phyloP scores from a whole-genome alignment of 495 filamentous ascomycete species.

The Podospora didyma region DNA sequence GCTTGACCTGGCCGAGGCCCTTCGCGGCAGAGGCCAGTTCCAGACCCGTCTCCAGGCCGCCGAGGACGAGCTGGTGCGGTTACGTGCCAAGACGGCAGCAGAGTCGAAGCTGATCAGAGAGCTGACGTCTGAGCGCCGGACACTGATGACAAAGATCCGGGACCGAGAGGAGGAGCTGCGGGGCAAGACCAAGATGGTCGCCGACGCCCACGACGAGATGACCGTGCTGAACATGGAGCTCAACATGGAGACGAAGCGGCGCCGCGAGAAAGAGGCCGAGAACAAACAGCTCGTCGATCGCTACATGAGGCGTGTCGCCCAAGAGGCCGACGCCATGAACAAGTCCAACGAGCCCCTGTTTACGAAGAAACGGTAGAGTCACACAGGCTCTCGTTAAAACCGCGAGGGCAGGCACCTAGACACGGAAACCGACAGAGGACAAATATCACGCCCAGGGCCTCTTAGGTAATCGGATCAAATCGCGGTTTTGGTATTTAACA shows the following conservation, averaged over 20 bases:
- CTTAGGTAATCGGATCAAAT: not conserved
- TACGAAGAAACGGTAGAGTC: conserved; percentile 4
- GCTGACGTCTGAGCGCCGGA: conserved; percentile 59
- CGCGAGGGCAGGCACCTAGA: not conserved
- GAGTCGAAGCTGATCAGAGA: conserved; percentile 56
- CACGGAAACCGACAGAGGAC: conserved; percentile 4
- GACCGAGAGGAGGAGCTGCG: conserved; percentile 83
- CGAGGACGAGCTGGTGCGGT: conserved; percentile 57
- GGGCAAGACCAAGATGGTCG: conserved; percentile 75
- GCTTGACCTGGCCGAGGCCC: conserved; percentile 67
- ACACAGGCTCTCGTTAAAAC: conserved; percentile 6
- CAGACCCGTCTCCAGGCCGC: conserved; percentile 55
- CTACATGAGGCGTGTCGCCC: conserved; percentile 82
- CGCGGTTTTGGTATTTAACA: not conserved
- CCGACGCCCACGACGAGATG: conserved; percentile 89
- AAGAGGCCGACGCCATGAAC: conserved; percentile 89
- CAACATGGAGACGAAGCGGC: conserved; percentile 74
- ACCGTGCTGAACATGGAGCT: conserved; percentile 80
- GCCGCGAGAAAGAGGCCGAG: conserved; percentile 65
- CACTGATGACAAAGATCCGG: conserved; percentile 57
- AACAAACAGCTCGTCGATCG: conserved; percentile 85
- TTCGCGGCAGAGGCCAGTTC: conserved; percentile 64
- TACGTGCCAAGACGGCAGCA: conserved; percentile 51
- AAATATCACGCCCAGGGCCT: not conserved
- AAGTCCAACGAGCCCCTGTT: conserved; percentile 42